Conservation (phyloP, 345 rosid genomes). For the Linum trigynum region DNA sequence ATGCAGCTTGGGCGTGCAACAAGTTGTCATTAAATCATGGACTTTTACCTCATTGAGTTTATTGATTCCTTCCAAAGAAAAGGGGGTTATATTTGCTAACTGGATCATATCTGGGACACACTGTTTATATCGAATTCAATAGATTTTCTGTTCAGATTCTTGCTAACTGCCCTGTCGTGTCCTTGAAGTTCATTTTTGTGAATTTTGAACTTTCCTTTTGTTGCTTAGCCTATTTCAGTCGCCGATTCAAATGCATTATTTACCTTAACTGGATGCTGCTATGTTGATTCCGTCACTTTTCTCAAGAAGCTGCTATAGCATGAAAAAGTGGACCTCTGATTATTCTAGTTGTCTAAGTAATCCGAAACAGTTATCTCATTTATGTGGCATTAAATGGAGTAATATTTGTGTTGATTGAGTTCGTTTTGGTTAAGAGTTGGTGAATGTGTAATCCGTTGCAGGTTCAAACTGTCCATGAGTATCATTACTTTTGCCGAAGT, state of each 20-base stretch:
- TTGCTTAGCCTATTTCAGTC: not conserved
- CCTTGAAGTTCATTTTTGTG: not conserved
- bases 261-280: not conserved
- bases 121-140: not conserved
- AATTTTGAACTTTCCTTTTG: not conserved
- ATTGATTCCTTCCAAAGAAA: not conserved
- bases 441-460: not conserved
- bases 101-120: not conserved
- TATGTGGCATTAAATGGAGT: not conserved
- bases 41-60: not conserved
- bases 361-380: not conserved
- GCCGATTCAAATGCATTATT: not conserved
- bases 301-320: not conserved
- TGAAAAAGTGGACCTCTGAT: not conserved
- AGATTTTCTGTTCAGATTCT: no score
- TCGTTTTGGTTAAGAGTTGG: not conserved
- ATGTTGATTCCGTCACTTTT: not conserved
- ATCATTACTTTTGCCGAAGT: not conserved
- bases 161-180: not conserved
- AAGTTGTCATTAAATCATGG: not conserved
- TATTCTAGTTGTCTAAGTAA: not conserved
- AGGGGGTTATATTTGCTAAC: not conserved
- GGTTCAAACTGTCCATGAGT: not conserved
- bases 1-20: not conserved
- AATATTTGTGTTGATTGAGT: not conserved